Evolutionary conservation across 176 grass and related monocot species (phyloP).

Genomic region (Phoenix dactylifera): DNA sequence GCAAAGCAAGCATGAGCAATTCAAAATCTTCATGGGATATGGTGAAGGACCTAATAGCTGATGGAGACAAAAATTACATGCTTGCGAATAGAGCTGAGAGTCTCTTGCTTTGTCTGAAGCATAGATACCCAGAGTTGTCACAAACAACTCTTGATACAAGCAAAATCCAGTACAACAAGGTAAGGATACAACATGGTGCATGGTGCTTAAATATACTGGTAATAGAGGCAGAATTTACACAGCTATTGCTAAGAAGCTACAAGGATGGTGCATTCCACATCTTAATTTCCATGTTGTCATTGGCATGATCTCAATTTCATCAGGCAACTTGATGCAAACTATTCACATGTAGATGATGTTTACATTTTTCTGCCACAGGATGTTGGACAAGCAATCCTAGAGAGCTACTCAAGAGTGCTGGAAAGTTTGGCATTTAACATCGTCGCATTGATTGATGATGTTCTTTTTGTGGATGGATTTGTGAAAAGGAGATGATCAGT

Average conservation of each 20-base stretch:
- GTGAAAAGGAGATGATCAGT: constrained; percentile 28
- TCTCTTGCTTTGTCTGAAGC: constrained; percentile 79
- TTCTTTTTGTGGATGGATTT: constrained; percentile 62
- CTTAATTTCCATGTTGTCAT: too few species aligned
- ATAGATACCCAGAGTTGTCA: constrained; percentile 67
- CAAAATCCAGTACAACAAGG: constrained; percentile 99
- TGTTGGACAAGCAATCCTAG: constrained; percentile 86
- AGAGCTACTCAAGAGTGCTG: constrained; percentile 96
- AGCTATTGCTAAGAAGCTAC: too few species aligned
- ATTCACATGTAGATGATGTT: too few species aligned
- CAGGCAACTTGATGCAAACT: too few species aligned
- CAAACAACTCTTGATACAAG: constrained; percentile 96
- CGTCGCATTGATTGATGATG: constrained; percentile 84
- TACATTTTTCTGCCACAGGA: constrained; percentile 21
- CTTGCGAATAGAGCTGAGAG: constrained; percentile 61
- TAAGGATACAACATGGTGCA: constrained; percentile 3
- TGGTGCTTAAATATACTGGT: too few species aligned
- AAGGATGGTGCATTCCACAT: too few species aligned
- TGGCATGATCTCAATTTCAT: too few species aligned
- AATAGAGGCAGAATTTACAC: too few species aligned
- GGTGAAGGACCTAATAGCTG: constrained; percentile 72
- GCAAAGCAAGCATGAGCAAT: constrained; percentile 58
- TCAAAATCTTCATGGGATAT: constrained; percentile 60
- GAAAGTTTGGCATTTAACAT: constrained; percentile 95
- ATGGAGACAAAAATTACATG: constrained; percentile 64